Evolutionary conservation across 148 eudicot species (phyloP).

Genomic region (Cornus controversa): DNA sequence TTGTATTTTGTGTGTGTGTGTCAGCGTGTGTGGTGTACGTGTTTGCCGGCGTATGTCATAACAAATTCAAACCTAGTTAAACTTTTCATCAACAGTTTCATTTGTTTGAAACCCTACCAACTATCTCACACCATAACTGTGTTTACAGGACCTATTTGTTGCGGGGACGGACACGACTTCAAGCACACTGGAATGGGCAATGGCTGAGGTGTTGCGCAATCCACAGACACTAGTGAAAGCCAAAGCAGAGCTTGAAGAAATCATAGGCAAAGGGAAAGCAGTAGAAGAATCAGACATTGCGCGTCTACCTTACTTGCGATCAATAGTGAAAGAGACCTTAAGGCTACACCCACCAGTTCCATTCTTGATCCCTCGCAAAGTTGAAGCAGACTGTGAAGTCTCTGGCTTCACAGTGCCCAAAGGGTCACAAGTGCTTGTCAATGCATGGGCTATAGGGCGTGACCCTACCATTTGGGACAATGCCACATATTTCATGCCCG

Average conservation of each 20-base stretch:
- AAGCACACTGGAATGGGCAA: conserved; percentile 17
- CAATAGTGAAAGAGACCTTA: conserved; percentile 8
- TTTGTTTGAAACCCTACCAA: too few relatives aligned
- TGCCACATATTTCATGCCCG: conserved; percentile 3
- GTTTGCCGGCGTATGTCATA: too few relatives aligned
- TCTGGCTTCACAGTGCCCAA: conserved; percentile 8
- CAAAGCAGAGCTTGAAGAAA: conserved; percentile 9
- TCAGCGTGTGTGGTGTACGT: too few relatives aligned
- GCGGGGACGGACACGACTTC: conserved; percentile 13
- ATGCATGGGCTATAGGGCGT: conserved; percentile 13
- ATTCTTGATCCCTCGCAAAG: conserved; percentile 9
- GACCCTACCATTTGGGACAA: conserved; percentile 6
- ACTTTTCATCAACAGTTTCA: too few relatives aligned
- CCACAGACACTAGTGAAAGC: conserved; percentile 9
- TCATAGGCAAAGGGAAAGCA: conserved; percentile 10
- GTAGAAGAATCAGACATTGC: conserved; percentile 11
- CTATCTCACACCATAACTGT: too few relatives aligned
- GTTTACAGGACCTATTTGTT: conserved; percentile 3
- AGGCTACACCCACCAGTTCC: conserved; percentile 12
- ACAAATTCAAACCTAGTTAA: too few relatives aligned
- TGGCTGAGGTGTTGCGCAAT: conserved; percentile 12
- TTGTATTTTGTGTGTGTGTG: too few relatives aligned
- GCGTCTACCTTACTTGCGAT: conserved; percentile 1
- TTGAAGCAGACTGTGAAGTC: conserved; percentile 1
- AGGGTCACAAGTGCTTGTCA: conserved; percentile 10